Percentiles rank a stretch among this genome's conserved stretches.
Conservation (phyloP, 768 basidiomycete genomes). For the Lanmaoa pseudosensibilis region DNA sequence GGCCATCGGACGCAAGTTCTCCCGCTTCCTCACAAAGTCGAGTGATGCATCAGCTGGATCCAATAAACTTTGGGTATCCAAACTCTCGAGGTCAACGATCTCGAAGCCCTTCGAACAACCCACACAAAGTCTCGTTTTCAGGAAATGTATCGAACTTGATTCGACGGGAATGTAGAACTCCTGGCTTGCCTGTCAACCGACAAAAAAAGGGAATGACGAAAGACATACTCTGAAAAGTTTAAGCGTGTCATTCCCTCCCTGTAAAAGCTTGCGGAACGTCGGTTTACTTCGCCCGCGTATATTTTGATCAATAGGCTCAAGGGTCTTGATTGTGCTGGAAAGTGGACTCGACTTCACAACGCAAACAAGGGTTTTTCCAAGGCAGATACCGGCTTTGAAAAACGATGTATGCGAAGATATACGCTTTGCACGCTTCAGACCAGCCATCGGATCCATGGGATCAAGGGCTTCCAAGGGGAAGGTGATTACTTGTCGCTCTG, state of each 20-base stretch:
- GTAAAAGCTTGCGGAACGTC: conserved; percentile 91
- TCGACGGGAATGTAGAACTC: conserved; percentile 99
- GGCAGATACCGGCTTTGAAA: conserved; percentile 94
- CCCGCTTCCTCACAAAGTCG: conserved; percentile 89
- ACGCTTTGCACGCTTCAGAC: conserved; percentile 89
- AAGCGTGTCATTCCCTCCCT: conserved; percentile 93
- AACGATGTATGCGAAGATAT: conserved; percentile 96
- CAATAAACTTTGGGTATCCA: conserved; percentile 94
- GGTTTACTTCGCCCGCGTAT: conserved; percentile 77
- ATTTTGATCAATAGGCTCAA: conserved; percentile 94
- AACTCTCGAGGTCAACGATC: conserved; percentile 94
- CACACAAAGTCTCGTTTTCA: conserved; percentile 96
- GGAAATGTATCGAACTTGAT: conserved; percentile 93
- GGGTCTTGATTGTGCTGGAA: conserved; percentile 95
- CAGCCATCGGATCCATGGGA: conserved; percentile 84
- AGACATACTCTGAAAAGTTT: conserved; percentile 78
- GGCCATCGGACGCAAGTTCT: conserved; percentile 89
- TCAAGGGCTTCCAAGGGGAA: conserved; percentile 94
- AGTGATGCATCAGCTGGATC: conserved; percentile 90
- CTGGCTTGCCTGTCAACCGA: conserved; percentile 38
- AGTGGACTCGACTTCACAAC: conserved; percentile 94
- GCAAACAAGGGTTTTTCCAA: conserved; percentile 90
- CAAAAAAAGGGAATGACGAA: not conserved
- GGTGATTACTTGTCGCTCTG: conserved; percentile 94
- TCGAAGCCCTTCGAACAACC: conserved; percentile 98